A percentile compares a stretch with the other conserved stretches of the same genome.
phyloP scores from a whole-genome alignment of 805 yeast species.

The Saccharomyces jurei region DNA sequence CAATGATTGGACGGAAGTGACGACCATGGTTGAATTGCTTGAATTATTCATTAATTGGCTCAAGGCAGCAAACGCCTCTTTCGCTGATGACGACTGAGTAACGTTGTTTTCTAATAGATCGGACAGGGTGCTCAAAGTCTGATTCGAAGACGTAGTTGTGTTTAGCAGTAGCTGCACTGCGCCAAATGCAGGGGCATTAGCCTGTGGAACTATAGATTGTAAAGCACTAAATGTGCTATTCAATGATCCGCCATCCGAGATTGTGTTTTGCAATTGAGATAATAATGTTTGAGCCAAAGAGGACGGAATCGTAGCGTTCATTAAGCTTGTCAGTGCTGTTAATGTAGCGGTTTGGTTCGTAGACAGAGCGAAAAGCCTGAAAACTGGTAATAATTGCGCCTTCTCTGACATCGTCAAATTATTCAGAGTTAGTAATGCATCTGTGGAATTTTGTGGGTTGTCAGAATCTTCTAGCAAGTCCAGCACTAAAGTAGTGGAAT shows the following conservation, averaged over 20 bases:
- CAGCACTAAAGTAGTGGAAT: slow-evolving; percentile 10
- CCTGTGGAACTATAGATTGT: slow-evolving; percentile 10
- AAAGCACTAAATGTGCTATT: slow-evolving; percentile 10
- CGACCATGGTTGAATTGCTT: slow-evolving; percentile 13
- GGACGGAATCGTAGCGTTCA: slow-evolving; percentile 17
- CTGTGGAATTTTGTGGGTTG: slow-evolving; percentile 20
- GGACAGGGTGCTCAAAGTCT: slow-evolving; percentile 12
- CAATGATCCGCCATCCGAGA: slow-evolving; percentile 5
- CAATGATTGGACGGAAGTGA: slow-evolving; percentile 15
- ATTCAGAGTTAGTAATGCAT: slow-evolving; percentile 18
- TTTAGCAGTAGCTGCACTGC: slow-evolving; percentile 15
- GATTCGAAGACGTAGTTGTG: slow-evolving; percentile 12
- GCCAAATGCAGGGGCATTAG: slow-evolving; percentile 8
- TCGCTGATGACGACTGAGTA: slow-evolving; percentile 18
- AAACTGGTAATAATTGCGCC: slow-evolving; percentile 21
- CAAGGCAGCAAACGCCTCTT: slow-evolving; percentile 15
- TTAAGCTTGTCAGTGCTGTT: slow-evolving; percentile 13
- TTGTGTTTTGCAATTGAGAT: slow-evolving; percentile 8
- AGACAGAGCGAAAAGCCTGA: slow-evolving; percentile 16
- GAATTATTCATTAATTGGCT: slow-evolving; percentile 12
- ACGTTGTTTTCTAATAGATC: slow-evolving; percentile 16
- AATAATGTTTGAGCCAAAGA: slow-evolving; percentile 13
- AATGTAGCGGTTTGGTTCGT: slow-evolving; percentile 19
- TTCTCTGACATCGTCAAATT: slow-evolving; percentile 17
- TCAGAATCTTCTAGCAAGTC: slow-evolving; percentile 17